Base-by-base conservation (phyloP, 805 yeast species). In the Nematodospora valgi region DNA sequence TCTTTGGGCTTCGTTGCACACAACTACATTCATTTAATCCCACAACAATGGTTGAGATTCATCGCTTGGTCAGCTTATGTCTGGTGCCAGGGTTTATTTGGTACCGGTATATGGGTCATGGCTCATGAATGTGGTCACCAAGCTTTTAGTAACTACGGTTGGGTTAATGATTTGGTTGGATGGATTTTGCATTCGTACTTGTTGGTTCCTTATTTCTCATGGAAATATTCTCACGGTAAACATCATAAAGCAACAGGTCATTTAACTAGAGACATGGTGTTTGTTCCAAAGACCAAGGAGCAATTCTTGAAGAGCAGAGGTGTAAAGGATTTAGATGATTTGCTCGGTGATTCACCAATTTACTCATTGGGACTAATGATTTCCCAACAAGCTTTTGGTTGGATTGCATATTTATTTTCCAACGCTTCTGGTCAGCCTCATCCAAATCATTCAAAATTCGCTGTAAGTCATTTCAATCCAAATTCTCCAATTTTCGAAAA, bases 111-210 rank as follows among this genome's bases (percentile, higher is more conserved):
- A 32, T 86, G 95, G 95, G 82, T 86, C 32, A 54, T 86, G 64
- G 93, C 94, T 35, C 95, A 86, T 61, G 95, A 86, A 62, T 86
- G 95, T 69, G 95, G 95, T 41, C 95, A 86, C 59, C 82, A 78
- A 48, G 95, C 95, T 15, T 86, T 86, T 60, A 72, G 82, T 25
- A 85, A 82, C 50, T 80, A 78, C 54, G 78, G 78, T 25, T 60
- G 70, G 64, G 78, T 84, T 45, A 85, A 86, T 59, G 91, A 86
- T 59, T 60, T 76, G 25, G 82, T 81, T 29, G 95, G 95, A 30
- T 86, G 94, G 94, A 57, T 82, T 25, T 64, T 86, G 44, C 95
- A 86, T 65, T 82, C 91, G 13, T 77, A 74, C 54, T 65, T 84
- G 49, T 57, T 84, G 51, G 95, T 86, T 21, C 95, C 95, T 30